Evolutionary conservation across 306 rosid genomes (phyloP).

Genomic region (Gillenia trifoliata): DNA sequence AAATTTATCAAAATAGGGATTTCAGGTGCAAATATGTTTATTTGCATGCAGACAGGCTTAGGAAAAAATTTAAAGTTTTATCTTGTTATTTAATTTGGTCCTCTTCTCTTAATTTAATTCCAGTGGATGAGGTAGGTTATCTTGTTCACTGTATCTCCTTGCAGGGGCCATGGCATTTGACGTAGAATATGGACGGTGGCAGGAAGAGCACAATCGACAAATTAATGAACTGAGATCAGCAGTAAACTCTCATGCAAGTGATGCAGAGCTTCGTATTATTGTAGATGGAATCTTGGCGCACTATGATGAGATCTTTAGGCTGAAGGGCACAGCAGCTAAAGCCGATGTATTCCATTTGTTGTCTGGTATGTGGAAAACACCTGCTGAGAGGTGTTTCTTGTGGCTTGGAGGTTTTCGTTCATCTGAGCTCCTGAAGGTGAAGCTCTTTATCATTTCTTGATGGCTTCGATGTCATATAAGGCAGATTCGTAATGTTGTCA

Average conservation of each 20-base stretch:
- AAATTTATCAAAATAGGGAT: background rate
- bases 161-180: conserved; percentile 95
- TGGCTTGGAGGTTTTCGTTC: conserved; percentile 99
- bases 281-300: conserved; percentile 76
- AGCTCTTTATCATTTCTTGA: background rate
- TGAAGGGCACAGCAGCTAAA: conserved; percentile 81
- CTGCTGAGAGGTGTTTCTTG: conserved; percentile 92
- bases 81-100: conserved; percentile 3
- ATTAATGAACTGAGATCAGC: conserved; percentile 88
- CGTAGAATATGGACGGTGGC: conserved; percentile 91
- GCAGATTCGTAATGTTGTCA: background rate
- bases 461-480: background rate
- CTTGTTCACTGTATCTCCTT: conserved; percentile 23
- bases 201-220: conserved; percentile 89
- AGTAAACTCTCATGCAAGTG: conserved; percentile 93
- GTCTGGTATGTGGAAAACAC: conserved; percentile 99
- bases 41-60: background rate
- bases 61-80: background rate
- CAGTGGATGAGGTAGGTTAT: conserved; percentile 15
- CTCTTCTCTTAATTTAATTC: conserved; percentile 9
- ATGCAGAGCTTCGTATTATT: conserved; percentile 89
- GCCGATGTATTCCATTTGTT: conserved; percentile 93
- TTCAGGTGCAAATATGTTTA: background rate
- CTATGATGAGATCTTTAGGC: conserved; percentile 82
- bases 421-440: conserved; percentile 93